Base-by-base conservation (phyloP, 441 rosid genomes). In the Corymbia calophylla region DNA sequence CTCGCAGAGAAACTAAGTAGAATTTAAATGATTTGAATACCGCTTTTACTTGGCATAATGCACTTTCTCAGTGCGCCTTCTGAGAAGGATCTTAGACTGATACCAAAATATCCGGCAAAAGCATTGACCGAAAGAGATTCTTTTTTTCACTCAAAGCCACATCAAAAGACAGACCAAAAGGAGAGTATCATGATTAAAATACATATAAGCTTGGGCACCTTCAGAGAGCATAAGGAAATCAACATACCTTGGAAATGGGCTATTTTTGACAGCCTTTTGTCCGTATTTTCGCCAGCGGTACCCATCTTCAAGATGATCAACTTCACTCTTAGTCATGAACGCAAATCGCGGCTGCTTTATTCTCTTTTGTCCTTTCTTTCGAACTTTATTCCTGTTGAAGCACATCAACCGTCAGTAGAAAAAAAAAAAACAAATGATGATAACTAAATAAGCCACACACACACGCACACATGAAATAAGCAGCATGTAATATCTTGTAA, bases 221-320 rank as follows among this genome's bases (percentile, higher is more conserved):
- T 73, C 29, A 73, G 49, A 21, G 51, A 39, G 29, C 49, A 73
- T 23, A 39, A 73, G 18, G 82, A 44, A 73, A 73, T 73, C 84
- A 77, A 47, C 29, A 17, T 88, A 89, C 90, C 90, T 89, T 23
- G 99, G 99, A 73, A 92, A 97, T 66, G 99, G 99, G 86, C 99
- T 97, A 80, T 96, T 96, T 90, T 97, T 97, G n/a, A 97, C 99
- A 32, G 99, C 99, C 86, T 97, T 97, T 87, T 97, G 99, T 88
- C 99, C 99, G 91, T 97, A 97, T 92, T 97, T 97, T 62, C 99
- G 93, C 99, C 99, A 97, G 27, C 99, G 91, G 90, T 97, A 97
- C 32, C 99, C 99, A 92, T 97, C 99, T 93, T 97, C 99, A 88
- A 97, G 99, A 92, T 97, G 97, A 92, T 97, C 99, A 47, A 97